Evolutionary conservation across 2,329 filamentous ascomycete species (phyloP), one percentile per base, ranked within the genome.

Genomic region (Neofusicoccum cordaticola): DNA sequence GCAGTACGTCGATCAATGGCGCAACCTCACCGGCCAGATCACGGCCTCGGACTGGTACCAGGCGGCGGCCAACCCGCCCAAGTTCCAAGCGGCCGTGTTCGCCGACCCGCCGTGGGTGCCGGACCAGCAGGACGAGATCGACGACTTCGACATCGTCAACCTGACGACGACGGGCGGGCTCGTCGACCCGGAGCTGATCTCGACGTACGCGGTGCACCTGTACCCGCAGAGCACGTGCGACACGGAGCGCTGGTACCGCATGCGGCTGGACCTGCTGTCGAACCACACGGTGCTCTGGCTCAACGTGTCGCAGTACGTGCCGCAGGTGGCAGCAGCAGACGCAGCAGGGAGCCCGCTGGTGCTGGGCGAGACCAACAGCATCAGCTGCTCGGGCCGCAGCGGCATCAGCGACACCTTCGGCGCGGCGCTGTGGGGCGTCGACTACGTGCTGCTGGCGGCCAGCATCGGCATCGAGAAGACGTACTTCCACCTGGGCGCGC

Each of bases 401-500:
- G 78, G 76, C 4, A 78, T 79, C 35, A 78, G 77, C 62, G 80
- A 81, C 0, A 82, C 80, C 0, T 84, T 81, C 64, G 82, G 82
- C 11, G 81, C 81, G 3, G 82, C 76, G 1, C 75, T 84, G 4
- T 84, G 82, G 82, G 82, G 81, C n/a, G 74, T 84, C 67, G 82
- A 84, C 72, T 83, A 80, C 42, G 65, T 61, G 19, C 57, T 67
- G 63, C 34, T 51, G 17, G 58, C 64, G 34, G 58, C 60, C 22
- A 50, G 37, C 19, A 42, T 58, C 27, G 58, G 66, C 22, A 53
- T 66, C 58, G 34, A 45, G 39, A 60, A 60, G 42, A 73, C 68
- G 0, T 84, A 83, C 67, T 85, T 84, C 75, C 83, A 85, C 68
- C 74, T 76, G 51, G 75, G 83, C 13, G 85, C 83, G 22, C 71